These are phyloP conservation scores for Daldinia bambusicola DNA, from an alignment of 495 filamentous ascomycete species.

Conservation along the genomic window DNA sequence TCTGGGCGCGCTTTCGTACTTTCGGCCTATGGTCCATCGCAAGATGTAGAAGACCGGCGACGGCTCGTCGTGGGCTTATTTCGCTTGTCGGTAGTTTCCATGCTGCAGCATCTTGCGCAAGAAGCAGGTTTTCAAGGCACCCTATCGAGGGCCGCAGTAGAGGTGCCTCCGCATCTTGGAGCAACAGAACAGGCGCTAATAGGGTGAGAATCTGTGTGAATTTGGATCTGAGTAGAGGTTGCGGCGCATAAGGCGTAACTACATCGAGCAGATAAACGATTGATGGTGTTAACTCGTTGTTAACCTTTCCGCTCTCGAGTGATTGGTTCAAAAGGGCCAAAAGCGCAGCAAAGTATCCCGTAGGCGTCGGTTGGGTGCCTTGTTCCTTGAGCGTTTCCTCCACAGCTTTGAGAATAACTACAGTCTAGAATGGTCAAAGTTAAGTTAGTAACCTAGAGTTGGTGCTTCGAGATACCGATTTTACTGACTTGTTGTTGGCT, in stretches of 20 bases:
- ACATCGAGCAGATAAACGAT: conserved; percentile 96
- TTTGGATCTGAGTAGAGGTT: conserved; percentile 86
- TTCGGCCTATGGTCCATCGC: conserved; percentile 91
- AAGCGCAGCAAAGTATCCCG: conserved; percentile 96
- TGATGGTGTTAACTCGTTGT: conserved; percentile 85
- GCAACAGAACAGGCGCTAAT: conserved; percentile 82
- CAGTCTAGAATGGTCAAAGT: conserved; percentile 66
- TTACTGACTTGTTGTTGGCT: conserved; percentile 86
- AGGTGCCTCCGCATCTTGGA: conserved; percentile 86
- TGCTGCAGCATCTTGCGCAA: conserved; percentile 85
- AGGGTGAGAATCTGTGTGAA: conserved; percentile 91
- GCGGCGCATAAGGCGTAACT: conserved; percentile 82
- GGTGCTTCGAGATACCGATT: neutral
- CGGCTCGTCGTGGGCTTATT: conserved; percentile 87
- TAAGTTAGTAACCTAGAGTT: conserved; percentile 20
- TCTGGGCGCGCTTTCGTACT: conserved; percentile 92
- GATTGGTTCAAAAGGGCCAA: conserved; percentile 86
- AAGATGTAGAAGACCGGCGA: conserved; percentile 84
- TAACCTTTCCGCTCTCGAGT: conserved; percentile 69
- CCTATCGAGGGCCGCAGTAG: conserved; percentile 90
- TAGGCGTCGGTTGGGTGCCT: conserved; percentile 81
- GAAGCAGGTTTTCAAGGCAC: conserved; percentile 84
- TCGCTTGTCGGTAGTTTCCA: conserved; percentile 87
- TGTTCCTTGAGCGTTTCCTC: conserved; percentile 92
- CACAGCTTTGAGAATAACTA: conserved; percentile 86